Evolutionary conservation across 2,329 filamentous ascomycete species (phyloP).

Genomic region (Emmonsiellopsis sp.): DNA sequence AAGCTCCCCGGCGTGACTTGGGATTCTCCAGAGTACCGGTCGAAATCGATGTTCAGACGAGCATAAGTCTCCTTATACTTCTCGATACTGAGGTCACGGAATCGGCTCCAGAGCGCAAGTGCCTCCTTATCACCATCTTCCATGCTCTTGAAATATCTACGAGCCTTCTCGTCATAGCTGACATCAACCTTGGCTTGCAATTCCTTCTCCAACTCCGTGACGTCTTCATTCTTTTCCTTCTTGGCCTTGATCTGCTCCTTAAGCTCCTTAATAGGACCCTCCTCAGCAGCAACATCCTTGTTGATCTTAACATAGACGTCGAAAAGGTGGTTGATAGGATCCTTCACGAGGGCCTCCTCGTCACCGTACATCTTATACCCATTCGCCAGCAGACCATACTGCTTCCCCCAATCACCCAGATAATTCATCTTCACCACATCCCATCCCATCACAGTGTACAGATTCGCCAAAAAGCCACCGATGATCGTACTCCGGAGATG

Average conservation of each 20-base stretch:
- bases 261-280: slow-evolving; percentile 46
- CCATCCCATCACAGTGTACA: slow-evolving; percentile 53
- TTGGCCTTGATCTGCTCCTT: slow-evolving; percentile 41
- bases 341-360: slow-evolving; percentile 49
- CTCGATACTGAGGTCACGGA: slow-evolving; percentile 54
- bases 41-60: slow-evolving; percentile 55
- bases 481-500: slow-evolving; percentile 59
- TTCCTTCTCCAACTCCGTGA: slow-evolving; percentile 39
- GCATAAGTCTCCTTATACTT: slow-evolving; percentile 57
- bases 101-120: slow-evolving; percentile 52
- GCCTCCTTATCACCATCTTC: slow-evolving; percentile 52
- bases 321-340: slow-evolving; percentile 57
- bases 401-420: slow-evolving; percentile 60
- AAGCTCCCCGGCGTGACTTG: slow-evolving; percentile 56
- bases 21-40: slow-evolving; percentile 61
- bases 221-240: slow-evolving; percentile 41
- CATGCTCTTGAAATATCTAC: slow-evolving; percentile 60
- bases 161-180: slow-evolving; percentile 51
- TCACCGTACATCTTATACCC: slow-evolving; percentile 54
- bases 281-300: slow-evolving; percentile 46
- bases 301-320: slow-evolving; percentile 59
- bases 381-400: slow-evolving; percentile 54
- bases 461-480: slow-evolving; percentile 54
- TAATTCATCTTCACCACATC: slow-evolving; percentile 57
- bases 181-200: slow-evolving; percentile 40